These are phyloP conservation scores for Dioszegia crocea DNA, from an alignment of 768 basidiomycete species.

Conservation along the genomic window DNA sequence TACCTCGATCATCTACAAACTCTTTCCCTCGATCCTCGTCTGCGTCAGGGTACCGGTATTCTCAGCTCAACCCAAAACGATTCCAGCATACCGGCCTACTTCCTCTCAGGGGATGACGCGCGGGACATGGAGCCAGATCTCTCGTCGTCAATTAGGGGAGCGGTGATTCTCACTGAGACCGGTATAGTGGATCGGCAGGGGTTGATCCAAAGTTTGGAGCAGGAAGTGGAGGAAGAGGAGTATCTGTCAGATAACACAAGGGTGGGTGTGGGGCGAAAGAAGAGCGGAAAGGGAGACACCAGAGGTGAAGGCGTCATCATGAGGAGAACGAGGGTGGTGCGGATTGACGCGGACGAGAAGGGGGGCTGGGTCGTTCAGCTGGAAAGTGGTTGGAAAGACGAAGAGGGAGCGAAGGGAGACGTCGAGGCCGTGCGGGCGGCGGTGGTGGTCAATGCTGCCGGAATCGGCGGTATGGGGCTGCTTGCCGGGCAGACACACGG, in stretches of 20 bases:
- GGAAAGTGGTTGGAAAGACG: slow-evolving; percentile 55
- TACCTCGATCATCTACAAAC: slow-evolving; percentile 69
- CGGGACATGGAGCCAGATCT: slow-evolving; percentile 77
- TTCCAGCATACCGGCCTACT: slow-evolving; percentile 56
- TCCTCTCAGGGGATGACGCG: slow-evolving; percentile 67
- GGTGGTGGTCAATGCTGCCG: slow-evolving; percentile 70
- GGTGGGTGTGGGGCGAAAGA: slow-evolving; percentile 8
- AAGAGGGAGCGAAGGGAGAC: slow-evolving; percentile 49
- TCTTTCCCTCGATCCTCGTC: slow-evolving; percentile 59
- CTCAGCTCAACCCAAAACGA: slow-evolving; percentile 22
- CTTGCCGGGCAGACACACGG: slow-evolving; percentile 33
- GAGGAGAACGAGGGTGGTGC: slow-evolving; percentile 74
- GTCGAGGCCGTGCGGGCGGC: slow-evolving; percentile 66
- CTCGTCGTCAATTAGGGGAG: slow-evolving; percentile 63
- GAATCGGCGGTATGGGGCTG: slow-evolving; percentile 32
- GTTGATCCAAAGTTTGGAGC: slow-evolving; percentile 76
- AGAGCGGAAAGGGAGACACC: neutral
- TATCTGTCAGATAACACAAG: slow-evolving; percentile 53
- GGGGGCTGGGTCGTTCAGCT: slow-evolving; percentile 85
- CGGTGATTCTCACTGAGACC: slow-evolving; percentile 77
- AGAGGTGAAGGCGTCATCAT: slow-evolving; percentile 54
- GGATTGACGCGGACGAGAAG: slow-evolving; percentile 64
- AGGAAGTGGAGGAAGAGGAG: slow-evolving; percentile 69
- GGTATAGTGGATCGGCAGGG: slow-evolving; percentile 86
- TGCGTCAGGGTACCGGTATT: slow-evolving; percentile 53